Conservation (phyloP, 768 basidiomycete species). For the Lenzites betulinus region DNA sequence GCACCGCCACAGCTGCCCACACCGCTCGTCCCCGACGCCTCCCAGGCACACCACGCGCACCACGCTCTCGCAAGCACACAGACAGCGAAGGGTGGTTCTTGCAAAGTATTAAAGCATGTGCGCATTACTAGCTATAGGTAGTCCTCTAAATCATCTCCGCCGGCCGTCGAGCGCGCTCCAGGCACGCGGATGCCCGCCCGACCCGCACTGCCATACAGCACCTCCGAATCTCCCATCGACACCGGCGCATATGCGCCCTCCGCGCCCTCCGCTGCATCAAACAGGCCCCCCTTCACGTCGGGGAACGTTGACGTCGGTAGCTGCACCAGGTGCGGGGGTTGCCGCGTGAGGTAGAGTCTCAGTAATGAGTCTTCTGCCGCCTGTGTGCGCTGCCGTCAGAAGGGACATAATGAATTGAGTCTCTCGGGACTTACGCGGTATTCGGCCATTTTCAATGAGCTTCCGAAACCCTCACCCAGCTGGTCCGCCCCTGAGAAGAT, state of each 20-base stretch:
- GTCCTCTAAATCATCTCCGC: conserved; percentile 25
- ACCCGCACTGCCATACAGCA: conserved; percentile 69
- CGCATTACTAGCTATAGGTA: conserved; percentile 27
- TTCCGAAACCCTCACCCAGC: conserved; percentile 94
- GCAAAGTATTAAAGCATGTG: conserved; percentile 17
- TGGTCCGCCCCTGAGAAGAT: conserved; percentile 83
- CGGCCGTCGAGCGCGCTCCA: conserved; percentile 22
- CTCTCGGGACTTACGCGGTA: conserved; percentile 61
- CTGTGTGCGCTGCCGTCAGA: conserved; percentile 36
- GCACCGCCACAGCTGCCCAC: conserved; percentile 13
- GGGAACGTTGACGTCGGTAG: conserved; percentile 80
- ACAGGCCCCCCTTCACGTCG: conserved; percentile 52
- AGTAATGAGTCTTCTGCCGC: conserved; percentile 87
- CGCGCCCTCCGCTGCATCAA: conserved; percentile 39
- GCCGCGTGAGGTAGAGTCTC: conserved; percentile 79
- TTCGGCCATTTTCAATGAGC: conserved; percentile 92
- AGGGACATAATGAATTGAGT: neutral
- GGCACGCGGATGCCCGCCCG: conserved; percentile 39
- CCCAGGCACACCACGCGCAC: no score
- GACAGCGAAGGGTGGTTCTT: neutral
- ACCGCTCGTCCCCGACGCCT: neutral
- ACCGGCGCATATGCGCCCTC: conserved; percentile 55
- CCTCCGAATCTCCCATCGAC: conserved; percentile 60
- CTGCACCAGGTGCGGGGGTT: conserved; percentile 65
- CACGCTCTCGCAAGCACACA: no score